These are phyloP conservation scores for Mytilinidion resinicola DNA, from an alignment of 495 filamentous ascomycete genomes.

Conservation along the genomic window DNA sequence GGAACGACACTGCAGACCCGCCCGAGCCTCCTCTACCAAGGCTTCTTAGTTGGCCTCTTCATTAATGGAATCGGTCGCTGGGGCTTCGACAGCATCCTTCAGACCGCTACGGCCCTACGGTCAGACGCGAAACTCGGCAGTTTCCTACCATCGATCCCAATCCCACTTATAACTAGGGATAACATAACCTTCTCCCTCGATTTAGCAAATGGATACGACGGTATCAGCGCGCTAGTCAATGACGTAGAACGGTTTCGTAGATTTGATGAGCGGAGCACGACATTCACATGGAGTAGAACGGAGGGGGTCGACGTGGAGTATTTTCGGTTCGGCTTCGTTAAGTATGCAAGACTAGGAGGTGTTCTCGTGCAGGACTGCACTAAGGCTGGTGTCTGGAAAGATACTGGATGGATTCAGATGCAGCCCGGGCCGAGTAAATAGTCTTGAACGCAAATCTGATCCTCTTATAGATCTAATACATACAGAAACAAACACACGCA, in stretches of 20 bases:
- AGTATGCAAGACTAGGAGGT: conserved; percentile 50
- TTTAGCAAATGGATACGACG: conserved; percentile 51
- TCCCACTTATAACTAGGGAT: conserved; percentile 13
- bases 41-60: conserved; percentile 78
- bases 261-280: conserved; percentile 27
- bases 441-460: neutral
- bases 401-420: conserved; percentile 63
- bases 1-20: conserved; percentile 79
- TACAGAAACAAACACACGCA: neutral
- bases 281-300: conserved; percentile 23
- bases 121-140: conserved; percentile 64
- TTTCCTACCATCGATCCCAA: conserved; percentile 56
- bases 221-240: conserved; percentile 83
- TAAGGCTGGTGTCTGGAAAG: conserved; percentile 69
- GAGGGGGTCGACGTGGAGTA: conserved; percentile 50
- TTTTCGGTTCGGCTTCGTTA: conserved; percentile 78
- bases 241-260: conserved; percentile 73
- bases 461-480: neutral
- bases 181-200: conserved; percentile 55
- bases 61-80: conserved; percentile 87
- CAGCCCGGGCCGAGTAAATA: conserved; percentile 32
- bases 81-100: conserved; percentile 86
- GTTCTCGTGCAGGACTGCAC: conserved; percentile 56
- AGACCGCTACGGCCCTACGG: conserved; percentile 66
- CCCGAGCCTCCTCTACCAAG: conserved; percentile 71